Evolutionary conservation across 768 basidiomycete genomes (phyloP).

Genomic region (Mycena vulgaris): DNA sequence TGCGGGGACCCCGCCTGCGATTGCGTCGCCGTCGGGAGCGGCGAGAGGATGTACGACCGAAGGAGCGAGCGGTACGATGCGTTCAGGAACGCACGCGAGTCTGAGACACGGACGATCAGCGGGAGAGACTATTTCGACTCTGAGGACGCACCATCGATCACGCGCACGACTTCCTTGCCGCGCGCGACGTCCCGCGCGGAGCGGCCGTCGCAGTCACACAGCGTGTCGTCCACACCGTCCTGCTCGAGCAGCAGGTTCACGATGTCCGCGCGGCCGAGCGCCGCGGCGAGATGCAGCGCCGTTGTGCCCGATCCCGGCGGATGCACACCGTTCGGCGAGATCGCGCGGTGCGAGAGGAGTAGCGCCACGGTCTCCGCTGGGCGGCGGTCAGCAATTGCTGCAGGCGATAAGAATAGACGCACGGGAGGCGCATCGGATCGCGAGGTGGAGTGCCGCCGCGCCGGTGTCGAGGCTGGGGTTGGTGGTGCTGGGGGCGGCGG

Average conservation of each 20-base stretch:
- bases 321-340: slow-evolving; percentile 84
- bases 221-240: slow-evolving; percentile 83
- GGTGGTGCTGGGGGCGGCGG: background rate
- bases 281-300: slow-evolving; percentile 76
- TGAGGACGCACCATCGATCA: slow-evolving; percentile 74
- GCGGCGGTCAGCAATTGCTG: background rate
- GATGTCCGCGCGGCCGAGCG: slow-evolving; percentile 79
- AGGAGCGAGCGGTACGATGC: slow-evolving; percentile 83
- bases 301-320: slow-evolving; percentile 84
- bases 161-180: slow-evolving; percentile 73
- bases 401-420: slow-evolving; percentile 41
- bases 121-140: background rate
- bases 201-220: slow-evolving; percentile 75
- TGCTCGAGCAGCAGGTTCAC: slow-evolving; percentile 86
- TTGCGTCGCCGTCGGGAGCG: slow-evolving; percentile 44
- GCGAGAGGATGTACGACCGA: slow-evolving; percentile 80
- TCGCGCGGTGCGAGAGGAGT: slow-evolving; percentile 79
- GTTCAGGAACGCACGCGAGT: slow-evolving; percentile 83
- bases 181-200: slow-evolving; percentile 83
- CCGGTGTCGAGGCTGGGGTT: slow-evolving; percentile 68
- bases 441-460: slow-evolving; percentile 85
- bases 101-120: slow-evolving; percentile 56
- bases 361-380: slow-evolving; percentile 75
- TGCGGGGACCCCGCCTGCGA: background rate
- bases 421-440: slow-evolving; percentile 87